phyloP scores from a whole-genome alignment of 805 yeast genomes.

The Pichia thaimueangensis region DNA sequence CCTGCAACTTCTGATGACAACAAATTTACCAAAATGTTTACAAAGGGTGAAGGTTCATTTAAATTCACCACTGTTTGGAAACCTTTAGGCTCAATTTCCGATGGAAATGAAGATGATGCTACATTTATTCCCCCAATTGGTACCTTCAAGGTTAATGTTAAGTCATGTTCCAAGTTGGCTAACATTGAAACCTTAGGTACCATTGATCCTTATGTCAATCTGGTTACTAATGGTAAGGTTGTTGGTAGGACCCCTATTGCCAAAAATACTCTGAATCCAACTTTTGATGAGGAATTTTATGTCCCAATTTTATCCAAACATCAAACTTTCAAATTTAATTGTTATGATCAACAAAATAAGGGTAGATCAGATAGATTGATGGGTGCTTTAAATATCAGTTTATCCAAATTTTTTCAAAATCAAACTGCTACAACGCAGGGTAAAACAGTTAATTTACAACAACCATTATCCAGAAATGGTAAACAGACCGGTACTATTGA shows the following conservation, averaged over 20 bases:
- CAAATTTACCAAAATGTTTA: slow-evolving; percentile 32
- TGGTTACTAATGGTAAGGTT: slow-evolving; percentile 51
- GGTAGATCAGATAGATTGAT: slow-evolving; percentile 53
- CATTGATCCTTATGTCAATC: slow-evolving; percentile 68
- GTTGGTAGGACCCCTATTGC: slow-evolving; percentile 49
- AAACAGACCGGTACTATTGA: slow-evolving; percentile 39
- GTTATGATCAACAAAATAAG: slow-evolving; percentile 61
- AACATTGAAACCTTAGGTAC: slow-evolving; percentile 62
- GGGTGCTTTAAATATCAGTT: slow-evolving; percentile 46
- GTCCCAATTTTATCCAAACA: slow-evolving; percentile 55
- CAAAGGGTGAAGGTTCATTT: slow-evolving; percentile 47
- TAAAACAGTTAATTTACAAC: slow-evolving; percentile 10
- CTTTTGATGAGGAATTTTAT: slow-evolving; percentile 52
- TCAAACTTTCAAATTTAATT: slow-evolving; percentile 51
- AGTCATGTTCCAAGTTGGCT: slow-evolving; percentile 45
- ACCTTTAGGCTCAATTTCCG: slow-evolving; percentile 53
- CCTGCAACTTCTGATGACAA: slow-evolving; percentile 40
- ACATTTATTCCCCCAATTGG: slow-evolving; percentile 58
- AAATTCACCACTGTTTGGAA: slow-evolving; percentile 62
- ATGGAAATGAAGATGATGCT: slow-evolving; percentile 33
- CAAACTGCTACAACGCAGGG: slow-evolving; percentile 12
- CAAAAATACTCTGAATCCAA: slow-evolving; percentile 49
- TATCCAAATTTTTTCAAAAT: slow-evolving; percentile 10
- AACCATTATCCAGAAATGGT: slow-evolving; percentile 12
- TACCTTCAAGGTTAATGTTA: slow-evolving; percentile 52